Evolutionary conservation across 805 yeast species (phyloP).

Genomic region (Lipomyces spencermartinsiae): DNA sequence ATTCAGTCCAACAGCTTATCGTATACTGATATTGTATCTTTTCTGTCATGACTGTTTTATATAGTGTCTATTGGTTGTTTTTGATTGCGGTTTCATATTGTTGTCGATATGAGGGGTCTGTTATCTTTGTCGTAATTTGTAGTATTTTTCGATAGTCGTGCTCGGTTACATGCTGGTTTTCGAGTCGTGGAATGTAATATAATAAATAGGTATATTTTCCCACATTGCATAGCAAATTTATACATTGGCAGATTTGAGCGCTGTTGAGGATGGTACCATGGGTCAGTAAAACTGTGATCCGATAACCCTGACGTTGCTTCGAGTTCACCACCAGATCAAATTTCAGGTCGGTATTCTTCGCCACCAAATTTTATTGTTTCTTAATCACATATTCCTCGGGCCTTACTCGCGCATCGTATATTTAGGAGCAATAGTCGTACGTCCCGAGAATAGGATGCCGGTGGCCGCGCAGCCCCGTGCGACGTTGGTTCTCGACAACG

Average conservation of each 20-base stretch:
- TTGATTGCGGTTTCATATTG: constrained; percentile 3
- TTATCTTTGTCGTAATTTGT: constrained; percentile 1
- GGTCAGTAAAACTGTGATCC: neutral
- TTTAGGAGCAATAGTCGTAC: neutral
- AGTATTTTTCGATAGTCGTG: constrained; percentile 2
- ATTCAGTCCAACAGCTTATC: neutral
- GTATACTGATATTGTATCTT: neutral
- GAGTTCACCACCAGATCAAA: neutral
- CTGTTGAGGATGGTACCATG: too few species aligned
- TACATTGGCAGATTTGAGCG: neutral
- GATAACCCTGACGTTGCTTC: too few species aligned
- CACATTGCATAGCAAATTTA: neutral
- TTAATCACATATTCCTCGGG: neutral
- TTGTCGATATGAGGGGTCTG: neutral
- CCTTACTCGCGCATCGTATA: neutral
- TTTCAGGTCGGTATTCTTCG: neutral
- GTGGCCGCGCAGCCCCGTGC: constrained; percentile 18
- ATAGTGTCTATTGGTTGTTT: constrained; percentile 1
- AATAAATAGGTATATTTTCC: neutral
- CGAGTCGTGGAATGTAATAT: constrained; percentile 1
- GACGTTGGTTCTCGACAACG: constrained; percentile 79
- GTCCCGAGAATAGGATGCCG: constrained; percentile 8
- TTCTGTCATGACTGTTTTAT: constrained; percentile 9
- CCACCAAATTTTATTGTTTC: neutral
- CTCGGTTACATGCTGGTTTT: neutral